Evolutionary conservation across 306 rosid species (phyloP).

Genomic region (Glycine soja): DNA sequence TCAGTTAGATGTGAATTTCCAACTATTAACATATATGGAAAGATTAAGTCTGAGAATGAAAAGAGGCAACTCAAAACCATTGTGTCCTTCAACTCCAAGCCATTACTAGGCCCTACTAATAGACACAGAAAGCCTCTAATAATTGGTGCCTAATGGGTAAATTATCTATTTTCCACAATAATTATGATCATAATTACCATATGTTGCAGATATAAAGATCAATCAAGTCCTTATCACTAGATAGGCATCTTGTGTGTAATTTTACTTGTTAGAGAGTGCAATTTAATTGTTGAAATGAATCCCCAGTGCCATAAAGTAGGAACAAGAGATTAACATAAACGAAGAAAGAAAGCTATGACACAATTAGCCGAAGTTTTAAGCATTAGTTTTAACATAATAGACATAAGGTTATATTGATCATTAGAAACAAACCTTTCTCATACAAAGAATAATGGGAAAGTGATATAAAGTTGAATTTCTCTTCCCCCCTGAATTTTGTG

Average conservation of each 20-base stretch:
- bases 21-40: neutral
- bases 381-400: neutral
- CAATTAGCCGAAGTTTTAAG: neutral
- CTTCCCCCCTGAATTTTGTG: slow-evolving; percentile 58
- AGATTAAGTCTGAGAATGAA: neutral
- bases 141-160: neutral
- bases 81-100: neutral
- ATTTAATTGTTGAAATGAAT: slow-evolving; percentile 31
- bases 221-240: slow-evolving; percentile 1
- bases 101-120: neutral
- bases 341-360: neutral
- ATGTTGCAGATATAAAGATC: neutral
- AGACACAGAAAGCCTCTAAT: neutral
- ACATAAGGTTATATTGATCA: neutral
- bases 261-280: slow-evolving; percentile 12
- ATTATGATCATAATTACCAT: neutral
- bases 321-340: slow-evolving; percentile 23
- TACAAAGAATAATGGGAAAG: slow-evolving; percentile 76
- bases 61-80: neutral
- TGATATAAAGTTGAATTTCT: slow-evolving; percentile 51
- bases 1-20: neutral
- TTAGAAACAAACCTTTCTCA: slow-evolving; percentile 65
- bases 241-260: neutral
- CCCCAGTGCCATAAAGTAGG: slow-evolving; percentile 18
- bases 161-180: neutral